phyloP scores from a whole-genome alignment of 352 stramenopile genomes.

The Phytophthora crassamura region DNA sequence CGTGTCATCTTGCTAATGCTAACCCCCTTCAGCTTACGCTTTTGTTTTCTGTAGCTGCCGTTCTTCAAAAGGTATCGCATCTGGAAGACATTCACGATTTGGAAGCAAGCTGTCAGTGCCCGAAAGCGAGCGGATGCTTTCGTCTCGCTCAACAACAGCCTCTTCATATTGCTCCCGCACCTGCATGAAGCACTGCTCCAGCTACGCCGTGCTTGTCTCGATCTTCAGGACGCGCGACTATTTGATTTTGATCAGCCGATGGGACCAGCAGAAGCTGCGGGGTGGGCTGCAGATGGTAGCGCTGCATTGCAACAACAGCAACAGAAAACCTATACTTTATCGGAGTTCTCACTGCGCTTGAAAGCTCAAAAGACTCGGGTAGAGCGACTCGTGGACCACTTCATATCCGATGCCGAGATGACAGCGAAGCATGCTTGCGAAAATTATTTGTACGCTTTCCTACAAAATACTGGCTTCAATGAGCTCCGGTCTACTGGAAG shows the following conservation, averaged over 20 bases:
- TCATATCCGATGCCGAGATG: conserved; percentile 62
- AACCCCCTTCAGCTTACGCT: neutral
- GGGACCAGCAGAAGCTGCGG: conserved; percentile 5
- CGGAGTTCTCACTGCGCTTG: conserved; percentile 79
- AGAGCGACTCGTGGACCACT: conserved; percentile 64
- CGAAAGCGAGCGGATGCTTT: conserved; percentile 47
- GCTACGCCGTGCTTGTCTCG: conserved; percentile 69
- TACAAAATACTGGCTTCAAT: conserved; percentile 68
- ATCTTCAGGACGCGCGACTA: conserved; percentile 43
- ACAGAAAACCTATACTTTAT: conserved; percentile 76
- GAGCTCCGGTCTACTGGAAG: conserved; percentile 15
- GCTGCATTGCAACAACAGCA: conserved; percentile 5
- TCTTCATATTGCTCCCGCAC: conserved; percentile 90
- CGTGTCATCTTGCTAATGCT: neutral
- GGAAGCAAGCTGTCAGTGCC: conserved; percentile 78
- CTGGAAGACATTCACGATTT: conserved; percentile 93
- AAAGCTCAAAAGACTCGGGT: conserved; percentile 76
- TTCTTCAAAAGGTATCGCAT: conserved; percentile 91
- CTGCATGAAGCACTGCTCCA: conserved; percentile 84
- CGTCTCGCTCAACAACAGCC: conserved; percentile 67
- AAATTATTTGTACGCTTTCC: conserved; percentile 61
- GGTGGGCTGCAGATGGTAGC: neutral
- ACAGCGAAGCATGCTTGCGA: conserved; percentile 73
- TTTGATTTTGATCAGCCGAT: conserved; percentile 39
- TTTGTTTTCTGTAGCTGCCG: conserved; percentile 48